phyloP scores from a whole-genome alignment of 2,329 filamentous ascomycete genomes.

The Pezicula radicicola region DNA sequence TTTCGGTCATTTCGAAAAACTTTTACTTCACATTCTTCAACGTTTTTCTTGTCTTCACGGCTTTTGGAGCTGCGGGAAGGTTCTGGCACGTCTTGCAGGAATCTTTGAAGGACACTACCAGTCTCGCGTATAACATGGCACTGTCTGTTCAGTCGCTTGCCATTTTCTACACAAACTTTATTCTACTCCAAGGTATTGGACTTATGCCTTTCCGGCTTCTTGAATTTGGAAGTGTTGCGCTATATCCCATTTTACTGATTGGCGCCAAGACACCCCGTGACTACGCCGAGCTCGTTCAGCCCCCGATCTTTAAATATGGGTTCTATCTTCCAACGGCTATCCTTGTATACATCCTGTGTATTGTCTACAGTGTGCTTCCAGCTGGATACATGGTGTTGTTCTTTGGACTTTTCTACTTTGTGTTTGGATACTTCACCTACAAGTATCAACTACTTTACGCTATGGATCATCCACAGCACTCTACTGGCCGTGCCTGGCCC shows the following conservation, averaged over 20 bases:
- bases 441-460: conserved; percentile 98
- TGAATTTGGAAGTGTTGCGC: conserved; percentile 79
- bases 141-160: conserved; percentile 70
- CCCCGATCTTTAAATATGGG: conserved; percentile 89
- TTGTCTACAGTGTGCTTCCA: conserved; percentile 87
- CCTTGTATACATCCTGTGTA: conserved; percentile 89
- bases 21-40: conserved; percentile 99
- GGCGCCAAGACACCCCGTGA: conserved; percentile 86
- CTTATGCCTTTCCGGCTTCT: conserved; percentile 89
- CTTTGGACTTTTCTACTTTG: conserved; percentile 79
- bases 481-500: conserved; percentile 89
- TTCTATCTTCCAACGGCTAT: conserved; percentile 93
- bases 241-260: conserved; percentile 79
- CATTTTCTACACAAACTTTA: conserved; percentile 89
- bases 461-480: conserved; percentile 95
- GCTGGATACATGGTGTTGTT: conserved; percentile 78
- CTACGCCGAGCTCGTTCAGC: conserved; percentile 75
- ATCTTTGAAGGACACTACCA: conserved; percentile 73
- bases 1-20: conserved; percentile 96
- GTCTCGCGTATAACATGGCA: conserved; percentile 74
- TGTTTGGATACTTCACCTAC: conserved; percentile 83
- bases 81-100: conserved; percentile 72
- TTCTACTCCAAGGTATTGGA: conserved; percentile 90
- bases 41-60: conserved; percentile 91
- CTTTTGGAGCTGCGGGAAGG: conserved; percentile 75